These are phyloP conservation scores for Lunularia cruciata DNA, from an alignment of 225 moss, liverwort and hornwort species.

Conservation along the genomic window DNA sequence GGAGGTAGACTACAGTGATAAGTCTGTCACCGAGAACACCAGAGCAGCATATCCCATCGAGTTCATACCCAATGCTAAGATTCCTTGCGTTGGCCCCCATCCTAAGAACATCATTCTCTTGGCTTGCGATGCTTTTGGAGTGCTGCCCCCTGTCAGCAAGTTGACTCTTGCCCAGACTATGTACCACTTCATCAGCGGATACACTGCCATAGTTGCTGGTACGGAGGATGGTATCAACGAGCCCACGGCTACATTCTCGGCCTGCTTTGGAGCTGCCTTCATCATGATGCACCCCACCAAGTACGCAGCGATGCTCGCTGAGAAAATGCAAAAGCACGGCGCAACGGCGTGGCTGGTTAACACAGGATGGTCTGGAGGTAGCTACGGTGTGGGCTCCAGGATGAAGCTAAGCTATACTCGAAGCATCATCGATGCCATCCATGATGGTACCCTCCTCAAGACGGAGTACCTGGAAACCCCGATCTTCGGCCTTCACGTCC, in stretches of 20 bases:
- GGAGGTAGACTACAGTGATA: conserved; percentile 80
- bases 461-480: conserved; percentile 62
- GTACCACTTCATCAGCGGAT: conserved; percentile 99
- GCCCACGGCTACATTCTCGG: conserved; percentile 93
- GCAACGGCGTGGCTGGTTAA: conserved; percentile 89
- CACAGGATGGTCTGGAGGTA: conserved; percentile 94
- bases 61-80: conserved; percentile 90
- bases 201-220: conserved; percentile 94
- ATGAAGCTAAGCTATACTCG: conserved; percentile 86
- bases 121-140: conserved; percentile 95
- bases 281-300: conserved; percentile 98
- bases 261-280: conserved; percentile 97
- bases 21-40: conserved; percentile 95
- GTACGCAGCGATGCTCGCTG: conserved; percentile 93
- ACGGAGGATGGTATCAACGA: conserved; percentile 96
- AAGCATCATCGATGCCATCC: conserved; percentile 88
- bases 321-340: conserved; percentile 79
- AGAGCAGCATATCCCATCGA: conserved; percentile 96
- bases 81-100: conserved; percentile 93
- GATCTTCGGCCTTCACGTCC: conserved; percentile 79
- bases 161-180: conserved; percentile 87
- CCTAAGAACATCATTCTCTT: conserved; percentile 90
- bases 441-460: conserved; percentile 73
- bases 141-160: conserved; percentile 95
- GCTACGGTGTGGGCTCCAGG: conserved; percentile 83